phyloP scores from a whole-genome alignment of 2,329 filamentous ascomycete species.

The Venturia nashicola region DNA sequence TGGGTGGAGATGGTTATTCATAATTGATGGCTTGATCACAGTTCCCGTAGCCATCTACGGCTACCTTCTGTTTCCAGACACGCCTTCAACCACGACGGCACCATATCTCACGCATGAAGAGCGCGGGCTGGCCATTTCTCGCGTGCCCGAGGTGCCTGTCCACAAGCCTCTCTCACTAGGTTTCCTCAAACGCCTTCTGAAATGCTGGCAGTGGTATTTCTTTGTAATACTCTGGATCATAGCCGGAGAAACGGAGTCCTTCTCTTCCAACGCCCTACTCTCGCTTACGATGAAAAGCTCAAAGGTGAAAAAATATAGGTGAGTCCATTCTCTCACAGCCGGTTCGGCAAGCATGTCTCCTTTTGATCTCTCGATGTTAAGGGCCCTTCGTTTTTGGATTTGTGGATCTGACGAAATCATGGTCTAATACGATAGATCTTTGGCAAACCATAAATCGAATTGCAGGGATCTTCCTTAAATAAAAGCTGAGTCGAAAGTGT shows the following conservation, averaged over 20 bases:
- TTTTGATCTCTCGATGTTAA: background rate
- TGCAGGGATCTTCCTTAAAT: background rate
- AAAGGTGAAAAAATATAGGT: slow-evolving; percentile 28
- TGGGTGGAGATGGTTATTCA: slow-evolving; percentile 39
- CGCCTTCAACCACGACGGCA: slow-evolving; percentile 29
- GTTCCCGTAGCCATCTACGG: slow-evolving; percentile 45
- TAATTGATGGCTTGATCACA: slow-evolving; percentile 43
- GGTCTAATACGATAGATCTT: background rate
- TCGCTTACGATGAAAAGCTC: slow-evolving; percentile 38
- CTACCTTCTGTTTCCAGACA: slow-evolving; percentile 34
- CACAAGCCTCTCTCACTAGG: slow-evolving; percentile 33
- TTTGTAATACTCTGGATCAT: slow-evolving; percentile 58
- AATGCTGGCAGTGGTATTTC: slow-evolving; percentile 53
- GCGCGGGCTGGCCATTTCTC: slow-evolving; percentile 29
- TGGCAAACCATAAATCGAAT: background rate
- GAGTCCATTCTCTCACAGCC: background rate
- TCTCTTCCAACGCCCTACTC: slow-evolving; percentile 50
- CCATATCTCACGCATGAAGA: slow-evolving; percentile 30
- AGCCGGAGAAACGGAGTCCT: slow-evolving; percentile 59
- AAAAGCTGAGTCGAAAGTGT: background rate
- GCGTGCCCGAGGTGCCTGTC: slow-evolving; percentile 31
- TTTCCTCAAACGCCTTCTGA: slow-evolving; percentile 44
- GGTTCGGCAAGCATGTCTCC: background rate
- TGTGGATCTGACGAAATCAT: background rate
- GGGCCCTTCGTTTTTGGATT: background rate